Evolutionary conservation across 768 basidiomycete species (phyloP), one percentile per base, ranked within the genome.

Genomic region (Psilocybe tampanensis): DNA sequence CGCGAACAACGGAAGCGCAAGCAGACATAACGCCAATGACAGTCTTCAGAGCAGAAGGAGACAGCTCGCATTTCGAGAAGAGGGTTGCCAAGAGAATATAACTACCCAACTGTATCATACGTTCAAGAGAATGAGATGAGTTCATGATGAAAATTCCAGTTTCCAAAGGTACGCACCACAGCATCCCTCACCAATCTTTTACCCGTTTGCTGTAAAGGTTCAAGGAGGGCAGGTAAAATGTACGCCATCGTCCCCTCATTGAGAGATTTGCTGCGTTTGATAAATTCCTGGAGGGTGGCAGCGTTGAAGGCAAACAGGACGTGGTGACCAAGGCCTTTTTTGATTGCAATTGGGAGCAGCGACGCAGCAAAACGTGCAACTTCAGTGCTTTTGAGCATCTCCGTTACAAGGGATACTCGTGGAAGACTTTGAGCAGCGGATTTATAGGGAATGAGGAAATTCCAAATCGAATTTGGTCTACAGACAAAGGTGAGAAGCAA

Each of bases 271-370:
- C 70, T 75, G 43, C 80, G 74, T 34, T 85, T 81, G 36, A 99
- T 77, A 65, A 90, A 95, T 41, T 92, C 94, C 32, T 95, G 83
- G 43, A 94, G 72, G 0, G 82, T 83, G 7, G 90, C 87, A 6
- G 90, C 82, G 70, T 93, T 92, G 74, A 98, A 98, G 0, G 86
- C 86, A 43, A 94, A 71, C 15, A 98, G 73, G 0, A 89, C 83
- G 34, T 86, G 86, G 67, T 96, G 86, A n/a, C 69, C 66, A 53
- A 70, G 67, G 1, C 73, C 74, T 29, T 74, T 79, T 64, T 84
- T 83, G 52, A 88, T 55, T 0, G 86, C 79, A 18, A 65, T 66
- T 0, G 90, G 86, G 2, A 96, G 79, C 13, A 96, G 70, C 4
- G 78, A 76, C 1, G 84, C 74, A 7, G 93, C 74, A 61, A 92